Evolutionary conservation across 148 eudicot genomes (phyloP), one percentile per base, ranked within the genome.

Genomic region (Pouteria glomerata): DNA sequence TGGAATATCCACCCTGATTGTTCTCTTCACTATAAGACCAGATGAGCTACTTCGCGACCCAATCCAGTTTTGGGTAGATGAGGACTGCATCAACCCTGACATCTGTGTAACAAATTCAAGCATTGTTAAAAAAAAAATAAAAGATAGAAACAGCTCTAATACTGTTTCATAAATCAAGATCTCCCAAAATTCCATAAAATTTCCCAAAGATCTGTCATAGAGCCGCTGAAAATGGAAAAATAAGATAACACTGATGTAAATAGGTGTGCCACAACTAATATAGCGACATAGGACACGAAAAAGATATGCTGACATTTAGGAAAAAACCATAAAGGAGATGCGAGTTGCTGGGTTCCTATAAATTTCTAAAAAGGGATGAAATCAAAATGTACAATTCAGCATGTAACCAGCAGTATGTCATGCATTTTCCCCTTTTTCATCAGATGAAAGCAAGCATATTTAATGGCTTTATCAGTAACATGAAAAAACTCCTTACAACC

Each of bases 1-100:
- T 57, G 99, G 99, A 64, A 95, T 88, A 77, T 95, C 99, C 75
- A 95, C 94, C 81, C 99, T 86, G 65, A 91, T 84, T 56, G 96
- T 88, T 81, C 88, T 86, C 90, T 91, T 95, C 82, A 88, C 99
- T 39, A 95, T 84, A 57, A 95, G 93, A 77, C 96, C 96, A 33
- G 98, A 92, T 26, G 97, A 90, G 74, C 82, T 83, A 72, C 80
- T 72, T 78, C 85, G 97, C 73, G 97, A 88, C 76, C 88, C 82
- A 71, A 83, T 85, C 98, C 98, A 93, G 80, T 72, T 88, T 68
- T 85, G 96, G 27, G 89, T 71, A 63, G 93, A 82, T 73, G 96
- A 88, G 66, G 89, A 83, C 74, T 90, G 97, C 74, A 80, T 51
- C 76, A 82, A 77, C 81, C 90, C 85, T 64, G 98, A 86, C 78